Evolutionary conservation across 306 rosid species (phyloP).

Genomic region (Sesbania bispinosa): DNA sequence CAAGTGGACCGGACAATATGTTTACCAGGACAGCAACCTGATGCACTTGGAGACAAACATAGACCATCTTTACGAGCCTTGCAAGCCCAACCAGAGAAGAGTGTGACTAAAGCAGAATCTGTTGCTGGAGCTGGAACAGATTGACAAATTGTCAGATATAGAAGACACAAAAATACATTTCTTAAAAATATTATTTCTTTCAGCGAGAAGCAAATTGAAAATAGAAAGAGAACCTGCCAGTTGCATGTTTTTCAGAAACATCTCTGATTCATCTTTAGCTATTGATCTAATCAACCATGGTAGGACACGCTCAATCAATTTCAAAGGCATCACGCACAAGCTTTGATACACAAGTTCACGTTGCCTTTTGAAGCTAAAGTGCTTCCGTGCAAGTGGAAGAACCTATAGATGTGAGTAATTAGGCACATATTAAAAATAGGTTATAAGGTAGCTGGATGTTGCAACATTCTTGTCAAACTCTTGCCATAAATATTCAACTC

Average conservation of each 20-base stretch:
- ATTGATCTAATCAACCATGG: slow-evolving; percentile 87
- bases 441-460: not conserved
- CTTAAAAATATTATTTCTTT: not conserved
- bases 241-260: slow-evolving; percentile 79
- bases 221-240: slow-evolving; percentile 74
- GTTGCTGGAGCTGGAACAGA: slow-evolving; percentile 77
- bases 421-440: slow-evolving; percentile 13
- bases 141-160: slow-evolving; percentile 37
- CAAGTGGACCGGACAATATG: slow-evolving; percentile 47
- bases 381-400: slow-evolving; percentile 96
- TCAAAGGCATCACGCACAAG: slow-evolving; percentile 95
- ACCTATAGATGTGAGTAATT: slow-evolving; percentile 56
- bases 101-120: slow-evolving; percentile 90
- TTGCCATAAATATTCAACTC: slow-evolving; percentile 9
- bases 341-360: slow-evolving; percentile 87
- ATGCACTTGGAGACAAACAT: slow-evolving; percentile 73
- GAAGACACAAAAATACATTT: not conserved
- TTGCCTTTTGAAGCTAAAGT: slow-evolving; percentile 84
- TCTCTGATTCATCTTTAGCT: slow-evolving; percentile 71
- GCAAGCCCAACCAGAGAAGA: slow-evolving; percentile 98
- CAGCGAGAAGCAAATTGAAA: slow-evolving; percentile 18
- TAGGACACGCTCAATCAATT: slow-evolving; percentile 87
- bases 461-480: slow-evolving; percentile 29
- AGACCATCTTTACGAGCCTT: slow-evolving; percentile 88
- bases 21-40: slow-evolving; percentile 84